Conservation (phyloP, 2,329 filamentous ascomycete genomes). For the Didymella arachidicola region DNA sequence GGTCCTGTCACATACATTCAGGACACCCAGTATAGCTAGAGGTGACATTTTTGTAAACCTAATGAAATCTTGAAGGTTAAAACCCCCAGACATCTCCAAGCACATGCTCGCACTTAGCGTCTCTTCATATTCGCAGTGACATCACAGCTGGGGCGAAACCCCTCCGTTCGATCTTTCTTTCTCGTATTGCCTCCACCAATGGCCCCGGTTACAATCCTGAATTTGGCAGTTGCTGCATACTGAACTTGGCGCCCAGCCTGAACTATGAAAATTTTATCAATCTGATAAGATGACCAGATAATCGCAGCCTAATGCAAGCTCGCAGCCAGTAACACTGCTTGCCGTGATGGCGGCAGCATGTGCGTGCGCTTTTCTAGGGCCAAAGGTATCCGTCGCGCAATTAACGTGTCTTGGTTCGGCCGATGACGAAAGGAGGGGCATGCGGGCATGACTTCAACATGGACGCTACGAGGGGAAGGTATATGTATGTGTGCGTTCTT, state of each 20-base stretch:
- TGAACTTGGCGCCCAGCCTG: constrained; percentile 22
- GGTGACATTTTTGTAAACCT: background rate
- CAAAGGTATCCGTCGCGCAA: background rate
- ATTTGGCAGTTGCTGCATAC: constrained; percentile 18
- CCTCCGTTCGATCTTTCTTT: constrained; percentile 9
- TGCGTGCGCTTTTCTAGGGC: background rate
- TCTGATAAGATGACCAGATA: constrained; percentile 39
- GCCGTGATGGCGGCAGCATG: background rate
- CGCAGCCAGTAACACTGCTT: constrained; percentile 1
- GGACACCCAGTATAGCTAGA: background rate
- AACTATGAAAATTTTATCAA: constrained; percentile 33
- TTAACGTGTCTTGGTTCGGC: background rate
- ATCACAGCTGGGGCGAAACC: constrained; percentile 3
- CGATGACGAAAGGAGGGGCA: constrained; percentile 19
- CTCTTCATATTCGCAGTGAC: background rate
- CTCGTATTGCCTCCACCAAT: constrained; percentile 16
- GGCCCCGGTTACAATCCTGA: constrained; percentile 5
- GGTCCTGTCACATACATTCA: background rate
- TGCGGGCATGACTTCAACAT: background rate
- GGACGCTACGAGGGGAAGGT: background rate
- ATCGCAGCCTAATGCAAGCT: background rate
- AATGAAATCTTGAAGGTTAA: constrained; percentile 1
- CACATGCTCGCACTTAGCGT: constrained; percentile 2
- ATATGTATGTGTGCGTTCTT: background rate
- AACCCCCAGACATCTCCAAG: background rate